Percentiles rank a stretch among this genome's conserved stretches.
Evolutionary conservation across 2,329 filamentous ascomycete species (phyloP).

Genomic region (Cladophialophora exuberans): DNA sequence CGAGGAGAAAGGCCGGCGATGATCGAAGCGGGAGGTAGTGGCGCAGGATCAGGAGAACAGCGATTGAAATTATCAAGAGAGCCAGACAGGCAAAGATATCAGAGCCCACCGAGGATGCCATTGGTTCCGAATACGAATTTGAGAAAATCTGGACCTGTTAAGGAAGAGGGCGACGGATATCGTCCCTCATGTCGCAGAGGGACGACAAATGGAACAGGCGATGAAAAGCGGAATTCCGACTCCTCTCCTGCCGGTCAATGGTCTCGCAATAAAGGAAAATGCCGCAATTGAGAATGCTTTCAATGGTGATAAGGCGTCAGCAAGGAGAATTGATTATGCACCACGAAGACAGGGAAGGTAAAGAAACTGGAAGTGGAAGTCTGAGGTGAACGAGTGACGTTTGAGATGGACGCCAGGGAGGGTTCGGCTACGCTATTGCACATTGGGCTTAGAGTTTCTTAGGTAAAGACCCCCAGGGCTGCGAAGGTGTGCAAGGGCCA

Average conservation of each 20-base stretch:
- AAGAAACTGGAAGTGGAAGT: neutral
- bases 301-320: neutral
- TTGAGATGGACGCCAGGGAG: slow-evolving; percentile 3
- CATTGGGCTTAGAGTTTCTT: slow-evolving; percentile 6
- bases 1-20: slow-evolving; percentile 84
- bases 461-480: slow-evolving; percentile 7
- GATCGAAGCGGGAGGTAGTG: slow-evolving; percentile 88
- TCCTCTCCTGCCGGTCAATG: neutral
- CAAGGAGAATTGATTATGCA: slow-evolving; percentile 11
- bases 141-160: too few relatives aligned
- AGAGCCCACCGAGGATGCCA: slow-evolving; percentile 68
- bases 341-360: neutral
- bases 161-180: neutral
- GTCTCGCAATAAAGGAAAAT: neutral
- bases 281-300: neutral
- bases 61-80: slow-evolving; percentile 71
- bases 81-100: slow-evolving; percentile 75
- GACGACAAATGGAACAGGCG: neutral
- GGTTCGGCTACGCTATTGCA: slow-evolving; percentile 7
- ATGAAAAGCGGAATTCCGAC: neutral
- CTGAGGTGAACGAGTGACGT: slow-evolving; percentile 1
- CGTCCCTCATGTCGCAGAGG: neutral
- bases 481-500: too few relatives aligned
- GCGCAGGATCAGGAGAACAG: slow-evolving; percentile 82
- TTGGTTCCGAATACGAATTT: too few relatives aligned